Evolutionary conservation across 2,329 filamentous ascomycete genomes (phyloP).

Genomic region (Claviceps quebecensis): DNA sequence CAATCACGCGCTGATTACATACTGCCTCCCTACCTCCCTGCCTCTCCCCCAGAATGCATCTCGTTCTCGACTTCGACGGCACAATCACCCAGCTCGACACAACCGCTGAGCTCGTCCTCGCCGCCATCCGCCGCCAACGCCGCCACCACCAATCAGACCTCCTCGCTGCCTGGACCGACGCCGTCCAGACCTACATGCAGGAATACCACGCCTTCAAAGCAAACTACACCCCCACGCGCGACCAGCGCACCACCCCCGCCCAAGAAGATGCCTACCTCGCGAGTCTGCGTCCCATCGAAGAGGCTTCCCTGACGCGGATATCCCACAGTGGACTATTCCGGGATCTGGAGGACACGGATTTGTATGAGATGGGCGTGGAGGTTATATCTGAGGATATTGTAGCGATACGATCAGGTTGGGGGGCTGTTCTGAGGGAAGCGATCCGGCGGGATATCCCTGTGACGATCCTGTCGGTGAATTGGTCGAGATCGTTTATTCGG

Average conservation of each 20-base stretch:
- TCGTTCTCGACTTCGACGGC: slow-evolving; percentile 46
- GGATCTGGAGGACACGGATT: slow-evolving; percentile 18
- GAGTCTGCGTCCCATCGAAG: slow-evolving; percentile 29
- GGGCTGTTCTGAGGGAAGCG: slow-evolving; percentile 14
- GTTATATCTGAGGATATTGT: slow-evolving; percentile 21
- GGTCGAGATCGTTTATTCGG: slow-evolving; percentile 33
- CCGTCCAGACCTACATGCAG: slow-evolving; percentile 30
- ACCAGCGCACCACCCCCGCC: slow-evolving; percentile 18
- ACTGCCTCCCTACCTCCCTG: no score
- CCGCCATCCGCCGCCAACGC: slow-evolving; percentile 24
- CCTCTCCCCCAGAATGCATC: slow-evolving; percentile 19
- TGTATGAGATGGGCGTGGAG: slow-evolving; percentile 24
- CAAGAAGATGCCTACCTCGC: slow-evolving; percentile 31
- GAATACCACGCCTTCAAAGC: slow-evolving; percentile 26
- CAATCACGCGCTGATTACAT: no score
- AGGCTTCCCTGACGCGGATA: slow-evolving; percentile 30
- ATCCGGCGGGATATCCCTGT: slow-evolving; percentile 22
- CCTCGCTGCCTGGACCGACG: slow-evolving; percentile 26
- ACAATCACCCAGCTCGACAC: slow-evolving; percentile 43
- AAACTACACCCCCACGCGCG: slow-evolving; percentile 18
- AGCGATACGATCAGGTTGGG: slow-evolving; percentile 26
- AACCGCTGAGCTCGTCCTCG: slow-evolving; percentile 31
- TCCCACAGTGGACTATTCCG: slow-evolving; percentile 30
- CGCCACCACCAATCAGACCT: slow-evolving; percentile 18
- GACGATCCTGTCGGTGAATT: slow-evolving; percentile 37